Evolutionary conservation across 2,329 filamentous ascomycete species (phyloP).

Genomic region (Penicillium sp.): DNA sequence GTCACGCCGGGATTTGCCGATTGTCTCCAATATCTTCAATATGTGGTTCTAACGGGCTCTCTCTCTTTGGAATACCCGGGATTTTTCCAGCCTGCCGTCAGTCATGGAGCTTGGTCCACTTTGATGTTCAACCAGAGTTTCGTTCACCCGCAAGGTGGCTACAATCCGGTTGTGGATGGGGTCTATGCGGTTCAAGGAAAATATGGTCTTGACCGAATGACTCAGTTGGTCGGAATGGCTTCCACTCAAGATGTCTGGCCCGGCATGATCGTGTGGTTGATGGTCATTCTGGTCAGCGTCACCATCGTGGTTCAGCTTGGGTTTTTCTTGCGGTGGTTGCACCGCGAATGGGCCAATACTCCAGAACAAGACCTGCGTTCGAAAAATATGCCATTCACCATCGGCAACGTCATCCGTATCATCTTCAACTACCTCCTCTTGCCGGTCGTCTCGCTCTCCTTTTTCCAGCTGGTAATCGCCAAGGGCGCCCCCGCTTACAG

Average conservation of each 20-base stretch:
- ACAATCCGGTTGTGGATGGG: slow-evolving; percentile 67
- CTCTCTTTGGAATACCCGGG: slow-evolving; percentile 85
- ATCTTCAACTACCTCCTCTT: slow-evolving; percentile 90
- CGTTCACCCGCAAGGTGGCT: slow-evolving; percentile 61
- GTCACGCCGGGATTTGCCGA: slow-evolving; percentile 96
- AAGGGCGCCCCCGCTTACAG: slow-evolving; percentile 61
- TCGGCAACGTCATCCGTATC: slow-evolving; percentile 74
- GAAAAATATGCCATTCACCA: slow-evolving; percentile 84
- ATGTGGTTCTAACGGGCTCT: slow-evolving; percentile 78
- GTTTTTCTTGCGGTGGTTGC: slow-evolving; percentile 70
- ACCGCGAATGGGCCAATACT: slow-evolving; percentile 63
- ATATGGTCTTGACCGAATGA: slow-evolving; percentile 72
- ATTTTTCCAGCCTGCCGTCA: slow-evolving; percentile 86
- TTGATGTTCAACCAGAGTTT: slow-evolving; percentile 93
- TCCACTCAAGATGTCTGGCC: slow-evolving; percentile 79
- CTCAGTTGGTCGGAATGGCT: slow-evolving; percentile 76
- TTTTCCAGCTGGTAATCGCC: slow-evolving; percentile 84
- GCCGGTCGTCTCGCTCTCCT: slow-evolving; percentile 76
- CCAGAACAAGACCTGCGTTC: slow-evolving; percentile 80
- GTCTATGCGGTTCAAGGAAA: slow-evolving; percentile 74
- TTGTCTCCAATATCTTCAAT: slow-evolving; percentile 95
- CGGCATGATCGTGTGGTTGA: slow-evolving; percentile 85
- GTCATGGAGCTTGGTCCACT: slow-evolving; percentile 79
- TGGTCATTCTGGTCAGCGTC: slow-evolving; percentile 65
- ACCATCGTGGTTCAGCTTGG: slow-evolving; percentile 67